Conservation (phyloP, 257 asterid genomes). For the Capsicum chinense region DNA sequence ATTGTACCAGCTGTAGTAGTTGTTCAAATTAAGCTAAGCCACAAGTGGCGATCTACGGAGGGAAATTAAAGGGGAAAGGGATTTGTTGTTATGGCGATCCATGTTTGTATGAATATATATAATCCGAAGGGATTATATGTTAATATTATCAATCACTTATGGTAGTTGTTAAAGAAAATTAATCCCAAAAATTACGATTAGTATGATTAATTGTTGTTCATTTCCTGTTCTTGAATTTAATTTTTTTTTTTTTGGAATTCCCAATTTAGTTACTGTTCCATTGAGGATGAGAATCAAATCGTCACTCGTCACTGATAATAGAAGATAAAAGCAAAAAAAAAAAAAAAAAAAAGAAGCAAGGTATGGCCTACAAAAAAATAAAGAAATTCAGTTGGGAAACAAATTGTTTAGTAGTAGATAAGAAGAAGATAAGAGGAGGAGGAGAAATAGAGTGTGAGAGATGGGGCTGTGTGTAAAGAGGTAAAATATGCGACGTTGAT, state of each 20-base stretch:
- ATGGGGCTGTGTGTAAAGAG: constrained; percentile 35
- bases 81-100: neutral
- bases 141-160: constrained; percentile 30
- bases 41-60: neutral
- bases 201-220: neutral
- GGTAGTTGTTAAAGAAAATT: neutral
- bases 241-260: neutral
- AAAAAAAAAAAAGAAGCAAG: neutral
- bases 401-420: neutral
- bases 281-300: constrained; percentile 9
- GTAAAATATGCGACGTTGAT: constrained; percentile 11
- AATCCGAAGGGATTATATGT: constrained; percentile 54
- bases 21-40: neutral
- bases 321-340: neutral
- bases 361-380: constrained; percentile 40
- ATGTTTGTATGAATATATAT: constrained; percentile 26
- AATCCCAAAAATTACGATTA: neutral
- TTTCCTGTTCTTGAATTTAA: neutral
- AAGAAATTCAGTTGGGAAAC: constrained; percentile 28
- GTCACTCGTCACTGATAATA: neutral
- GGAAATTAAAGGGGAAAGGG: neutral
- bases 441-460: constrained; percentile 36
- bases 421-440: constrained; percentile 27
- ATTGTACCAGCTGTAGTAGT: too few relatives aligned
- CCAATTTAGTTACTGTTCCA: constrained; percentile 30